phyloP scores from a whole-genome alignment of 2,329 filamentous ascomycete genomes.

The Aureobasidium lini region DNA sequence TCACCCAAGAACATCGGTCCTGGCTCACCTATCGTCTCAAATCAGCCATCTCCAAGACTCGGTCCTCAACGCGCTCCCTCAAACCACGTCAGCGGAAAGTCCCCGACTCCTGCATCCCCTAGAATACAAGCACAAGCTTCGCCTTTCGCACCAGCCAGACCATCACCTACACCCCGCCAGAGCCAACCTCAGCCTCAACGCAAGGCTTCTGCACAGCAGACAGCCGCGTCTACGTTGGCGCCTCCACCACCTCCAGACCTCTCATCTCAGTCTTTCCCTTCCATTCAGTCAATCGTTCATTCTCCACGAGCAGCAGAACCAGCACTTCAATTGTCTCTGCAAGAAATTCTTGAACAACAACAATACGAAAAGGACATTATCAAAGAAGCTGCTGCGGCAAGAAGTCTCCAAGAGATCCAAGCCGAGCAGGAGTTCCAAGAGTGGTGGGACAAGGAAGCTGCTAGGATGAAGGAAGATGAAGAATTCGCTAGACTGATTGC shows the following conservation, averaged over 20 bases:
- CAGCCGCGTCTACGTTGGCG: not conserved
- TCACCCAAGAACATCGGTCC: slow-evolving; percentile 10
- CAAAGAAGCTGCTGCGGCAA: slow-evolving; percentile 73
- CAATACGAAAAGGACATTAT: slow-evolving; percentile 75
- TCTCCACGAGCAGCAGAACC: slow-evolving; percentile 55
- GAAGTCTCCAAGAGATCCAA: slow-evolving; percentile 89
- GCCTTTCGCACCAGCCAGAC: not conserved
- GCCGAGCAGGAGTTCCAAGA: slow-evolving; percentile 94
- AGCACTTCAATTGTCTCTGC: slow-evolving; percentile 64
- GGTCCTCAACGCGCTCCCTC: not conserved
- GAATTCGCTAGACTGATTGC: slow-evolving; percentile 8
- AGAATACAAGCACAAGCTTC: not conserved
- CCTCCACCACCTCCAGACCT: slow-evolving; percentile 23
- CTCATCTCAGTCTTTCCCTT: slow-evolving; percentile 29
- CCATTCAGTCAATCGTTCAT: slow-evolving; percentile 42
- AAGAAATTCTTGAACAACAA: slow-evolving; percentile 84
- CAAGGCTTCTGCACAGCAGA: slow-evolving; percentile 11
- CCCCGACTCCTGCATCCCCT: slow-evolving; percentile 17
- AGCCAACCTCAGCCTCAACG: not conserved
- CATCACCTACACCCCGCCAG: slow-evolving; percentile 11
- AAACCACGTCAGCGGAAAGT: not conserved
- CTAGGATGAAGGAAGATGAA: slow-evolving; percentile 43
- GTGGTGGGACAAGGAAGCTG: slow-evolving; percentile 88
- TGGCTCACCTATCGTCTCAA: not conserved
- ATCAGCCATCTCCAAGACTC: not conserved